These are phyloP conservation scores for Infundibulicybe gibba DNA, from an alignment of 768 basidiomycete genomes.

Conservation along the genomic window DNA sequence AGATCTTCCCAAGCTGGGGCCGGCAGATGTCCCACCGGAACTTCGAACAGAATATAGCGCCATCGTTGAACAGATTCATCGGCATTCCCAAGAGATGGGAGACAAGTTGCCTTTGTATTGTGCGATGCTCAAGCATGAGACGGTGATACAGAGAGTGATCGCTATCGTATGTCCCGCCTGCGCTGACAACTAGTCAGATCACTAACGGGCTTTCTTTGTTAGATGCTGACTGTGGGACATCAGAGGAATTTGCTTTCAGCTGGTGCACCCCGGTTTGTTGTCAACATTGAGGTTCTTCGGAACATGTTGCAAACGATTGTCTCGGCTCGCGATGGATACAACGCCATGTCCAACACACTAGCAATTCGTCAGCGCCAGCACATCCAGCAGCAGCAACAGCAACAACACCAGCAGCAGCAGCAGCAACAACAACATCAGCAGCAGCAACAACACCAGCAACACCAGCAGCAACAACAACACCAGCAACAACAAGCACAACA, in stretches of 20 bases:
- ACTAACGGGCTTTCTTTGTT: neutral
- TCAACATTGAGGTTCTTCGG: slow-evolving; percentile 34
- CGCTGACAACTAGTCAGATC: neutral
- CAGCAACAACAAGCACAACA: slow-evolving; percentile 10
- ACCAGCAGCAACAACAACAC: slow-evolving; percentile 11
- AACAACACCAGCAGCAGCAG: slow-evolving; percentile 12
- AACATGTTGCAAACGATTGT: slow-evolving; percentile 26
- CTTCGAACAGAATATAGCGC: slow-evolving; percentile 51
- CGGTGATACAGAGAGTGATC: slow-evolving; percentile 43
- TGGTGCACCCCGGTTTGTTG: slow-evolving; percentile 37
- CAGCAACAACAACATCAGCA: slow-evolving; percentile 10
- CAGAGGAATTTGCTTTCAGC: slow-evolving; percentile 38
- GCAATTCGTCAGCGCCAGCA: slow-evolving; percentile 12
- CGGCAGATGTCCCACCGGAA: slow-evolving; percentile 43
- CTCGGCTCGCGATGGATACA: no score
- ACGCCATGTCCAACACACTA: no score
- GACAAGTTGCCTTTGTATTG: slow-evolving; percentile 43
- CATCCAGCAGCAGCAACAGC: slow-evolving; percentile 2
- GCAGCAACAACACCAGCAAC: slow-evolving; percentile 10
- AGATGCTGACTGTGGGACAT: slow-evolving; percentile 42
- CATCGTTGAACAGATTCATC: slow-evolving; percentile 46
- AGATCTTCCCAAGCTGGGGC: slow-evolving; percentile 32
- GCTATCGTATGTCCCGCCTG: slow-evolving; percentile 43
- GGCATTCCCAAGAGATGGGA: slow-evolving; percentile 45
- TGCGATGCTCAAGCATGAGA: slow-evolving; percentile 44